Evolutionary conservation across 345 rosid species (phyloP), one percentile per base, ranked within the genome.

Genomic region (Camelina sativa): DNA sequence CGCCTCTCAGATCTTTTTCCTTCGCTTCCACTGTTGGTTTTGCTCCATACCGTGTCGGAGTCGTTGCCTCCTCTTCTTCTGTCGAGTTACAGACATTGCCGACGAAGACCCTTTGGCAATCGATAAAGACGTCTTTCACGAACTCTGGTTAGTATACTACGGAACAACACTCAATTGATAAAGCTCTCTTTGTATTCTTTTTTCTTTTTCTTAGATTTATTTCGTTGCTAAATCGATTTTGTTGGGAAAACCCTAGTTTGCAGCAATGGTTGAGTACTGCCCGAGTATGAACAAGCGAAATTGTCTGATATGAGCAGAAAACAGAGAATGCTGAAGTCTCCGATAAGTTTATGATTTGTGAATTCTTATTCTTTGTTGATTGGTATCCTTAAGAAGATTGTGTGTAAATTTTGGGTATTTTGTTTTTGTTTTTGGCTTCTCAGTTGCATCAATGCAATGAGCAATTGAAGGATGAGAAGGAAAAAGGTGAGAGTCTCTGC

Each of bases 201-300:
- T 72, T 53, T 0, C 6, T 1, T 3, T 35, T 4, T 30, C 16
- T 0, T 1, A 20, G 22, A 1, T 17, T 3, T 10, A 8, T 28
- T 1, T 9, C 53, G 8, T 41, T 46, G 41, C 12, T 60, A 15
- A 52, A 25, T 81, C 17, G n/a, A n/a, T 11, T 0, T 17, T 17
- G 1, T 63, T 54, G 50, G 43, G 28, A 3, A 65, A 79, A 83
- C 71, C 78, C 20, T 76, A 96, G 94, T 78, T 79, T 92, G 81
- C 99, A 92, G 80, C 97, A 92, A 76, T 92, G 99, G 99, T 96
- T 96, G 99, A 96, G 82, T 92, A 92, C 69, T 92, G 89, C 23
- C 77, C 85, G 11, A 63, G 50, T 44, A 71, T 82, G 65, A 89
- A 88, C 73, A 95, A 92, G 79, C 82, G 85, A 55, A 90, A 76